phyloP scores from a whole-genome alignment of 768 basidiomycete genomes.

The Mycena belliarum region DNA sequence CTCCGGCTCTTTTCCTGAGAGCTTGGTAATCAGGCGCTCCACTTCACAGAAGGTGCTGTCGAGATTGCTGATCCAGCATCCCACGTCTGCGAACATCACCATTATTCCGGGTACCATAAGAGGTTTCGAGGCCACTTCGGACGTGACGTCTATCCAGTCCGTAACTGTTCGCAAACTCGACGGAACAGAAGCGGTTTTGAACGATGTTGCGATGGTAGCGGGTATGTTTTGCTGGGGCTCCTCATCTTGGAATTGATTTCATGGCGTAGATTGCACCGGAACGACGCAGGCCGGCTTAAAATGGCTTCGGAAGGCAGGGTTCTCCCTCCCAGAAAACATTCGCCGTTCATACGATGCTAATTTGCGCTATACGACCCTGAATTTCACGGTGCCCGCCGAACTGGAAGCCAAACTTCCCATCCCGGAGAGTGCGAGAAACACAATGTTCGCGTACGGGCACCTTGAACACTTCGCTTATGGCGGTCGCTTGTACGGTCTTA shows the following conservation, averaged over 20 bases:
- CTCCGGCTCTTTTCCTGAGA: slow-evolving; percentile 14
- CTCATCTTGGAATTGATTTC: slow-evolving; percentile 10
- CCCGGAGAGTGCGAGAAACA: neutral
- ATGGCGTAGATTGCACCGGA: slow-evolving; percentile 15
- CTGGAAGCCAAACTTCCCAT: slow-evolving; percentile 7
- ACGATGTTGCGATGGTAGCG: slow-evolving; percentile 13
- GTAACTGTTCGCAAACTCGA: slow-evolving; percentile 13
- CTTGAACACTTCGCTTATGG: slow-evolving; percentile 7
- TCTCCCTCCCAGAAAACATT: slow-evolving; percentile 4
- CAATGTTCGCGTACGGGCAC: slow-evolving; percentile 5
- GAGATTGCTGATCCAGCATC: slow-evolving; percentile 8
- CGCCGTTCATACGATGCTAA: slow-evolving; percentile 8
- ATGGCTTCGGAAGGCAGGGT: slow-evolving; percentile 6
- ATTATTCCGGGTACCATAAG: slow-evolving; percentile 10
- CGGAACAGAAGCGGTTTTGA: slow-evolving; percentile 6
- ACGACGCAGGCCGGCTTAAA: slow-evolving; percentile 2
- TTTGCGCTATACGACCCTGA: slow-evolving; percentile 3
- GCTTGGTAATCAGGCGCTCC: slow-evolving; percentile 20
- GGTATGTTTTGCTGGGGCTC: slow-evolving; percentile 7
- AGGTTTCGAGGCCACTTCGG: slow-evolving; percentile 2
- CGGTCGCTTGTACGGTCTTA: slow-evolving; percentile 2
- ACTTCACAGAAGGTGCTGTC: slow-evolving; percentile 25
- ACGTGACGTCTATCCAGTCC: slow-evolving; percentile 4
- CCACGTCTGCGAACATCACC: slow-evolving; percentile 1
- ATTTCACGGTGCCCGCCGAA: neutral